A percentile compares a stretch with the other conserved stretches of the same genome.
Conservation (phyloP, 768 basidiomycete species). For the Leccinum obscurum region DNA sequence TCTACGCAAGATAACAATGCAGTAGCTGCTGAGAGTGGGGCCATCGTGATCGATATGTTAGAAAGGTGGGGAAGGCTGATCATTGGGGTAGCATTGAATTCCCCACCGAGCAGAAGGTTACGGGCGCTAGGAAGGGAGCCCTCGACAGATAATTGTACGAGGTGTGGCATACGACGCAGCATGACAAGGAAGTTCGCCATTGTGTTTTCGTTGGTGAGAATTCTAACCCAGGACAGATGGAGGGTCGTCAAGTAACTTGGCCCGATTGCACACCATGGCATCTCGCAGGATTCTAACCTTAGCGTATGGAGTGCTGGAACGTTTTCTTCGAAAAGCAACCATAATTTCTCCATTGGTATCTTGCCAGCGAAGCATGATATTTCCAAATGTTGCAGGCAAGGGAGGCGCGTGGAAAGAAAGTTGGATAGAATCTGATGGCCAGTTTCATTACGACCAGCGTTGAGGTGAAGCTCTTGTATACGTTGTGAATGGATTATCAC, state of each 20-base stretch:
- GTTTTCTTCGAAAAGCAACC: not conserved
- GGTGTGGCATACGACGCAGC: too few relatives aligned
- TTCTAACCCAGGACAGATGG: not conserved
- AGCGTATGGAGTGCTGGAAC: not conserved
- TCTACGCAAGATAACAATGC: not conserved
- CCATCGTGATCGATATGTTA: too few relatives aligned
- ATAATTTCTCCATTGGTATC: not conserved
- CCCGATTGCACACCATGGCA: not conserved
- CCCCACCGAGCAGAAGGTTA: too few relatives aligned
- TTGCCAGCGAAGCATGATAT: not conserved
- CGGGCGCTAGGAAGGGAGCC: too few relatives aligned
- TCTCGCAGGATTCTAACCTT: not conserved
- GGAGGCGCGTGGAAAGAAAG: not conserved
- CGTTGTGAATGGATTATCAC: too few relatives aligned
- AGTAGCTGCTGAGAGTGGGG: too few relatives aligned
- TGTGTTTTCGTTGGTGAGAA: not conserved
- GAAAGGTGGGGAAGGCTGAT: too few relatives aligned
- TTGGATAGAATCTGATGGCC: not conserved
- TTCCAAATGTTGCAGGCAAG: not conserved
- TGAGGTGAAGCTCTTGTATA: too few relatives aligned
- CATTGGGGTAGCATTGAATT: too few relatives aligned
- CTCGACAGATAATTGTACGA: too few relatives aligned
- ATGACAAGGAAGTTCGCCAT: not conserved
- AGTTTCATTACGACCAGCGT: too few relatives aligned
- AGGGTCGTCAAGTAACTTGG: not conserved